These are phyloP conservation scores for Podila horticola DNA, from an alignment of 192 early-diverging fungal genomes.

Conservation along the genomic window DNA sequence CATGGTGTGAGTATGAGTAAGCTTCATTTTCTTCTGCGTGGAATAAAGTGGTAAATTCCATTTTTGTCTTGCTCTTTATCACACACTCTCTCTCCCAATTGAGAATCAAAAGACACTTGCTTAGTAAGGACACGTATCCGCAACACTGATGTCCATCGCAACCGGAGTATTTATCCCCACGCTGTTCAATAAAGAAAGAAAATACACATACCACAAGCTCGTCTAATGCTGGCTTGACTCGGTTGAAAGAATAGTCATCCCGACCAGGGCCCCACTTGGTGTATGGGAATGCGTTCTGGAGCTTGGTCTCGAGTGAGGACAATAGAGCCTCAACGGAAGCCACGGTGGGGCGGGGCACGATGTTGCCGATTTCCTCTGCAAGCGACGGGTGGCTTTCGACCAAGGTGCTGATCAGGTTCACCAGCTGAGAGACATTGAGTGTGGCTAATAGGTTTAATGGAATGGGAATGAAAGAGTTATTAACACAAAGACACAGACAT, in stretches of 20 bases:
- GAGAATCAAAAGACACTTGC: too few relatives aligned
- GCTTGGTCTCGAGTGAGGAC: conserved; percentile 70
- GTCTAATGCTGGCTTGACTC: conserved; percentile 78
- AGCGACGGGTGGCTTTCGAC: conserved; percentile 79
- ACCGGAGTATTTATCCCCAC: too few relatives aligned
- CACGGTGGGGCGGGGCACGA: conserved; percentile 89
- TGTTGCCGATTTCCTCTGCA: conserved; percentile 71
- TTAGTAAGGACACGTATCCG: neutral
- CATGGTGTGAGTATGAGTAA: too few relatives aligned
- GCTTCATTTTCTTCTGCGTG: too few relatives aligned
- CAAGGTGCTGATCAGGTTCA: conserved; percentile 77
- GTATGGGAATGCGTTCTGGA: conserved; percentile 89
- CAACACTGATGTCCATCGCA: neutral
- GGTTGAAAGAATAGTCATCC: conserved; percentile 92
- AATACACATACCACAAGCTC: conserved; percentile 68
- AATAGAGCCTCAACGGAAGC: conserved; percentile 75
- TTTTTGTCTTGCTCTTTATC: neutral
- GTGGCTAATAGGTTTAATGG: conserved; percentile 39
- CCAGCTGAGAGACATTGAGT: conserved; percentile 78
- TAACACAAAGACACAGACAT: neutral
- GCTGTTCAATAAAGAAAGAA: neutral
- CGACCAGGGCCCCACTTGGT: conserved; percentile 76
- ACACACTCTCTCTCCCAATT: too few relatives aligned
- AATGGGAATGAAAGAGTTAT: conserved; percentile 11
- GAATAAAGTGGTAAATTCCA: neutral